Conservation (phyloP, 1,284 basidiomycete species). For the Neonothopanus nambi region DNA sequence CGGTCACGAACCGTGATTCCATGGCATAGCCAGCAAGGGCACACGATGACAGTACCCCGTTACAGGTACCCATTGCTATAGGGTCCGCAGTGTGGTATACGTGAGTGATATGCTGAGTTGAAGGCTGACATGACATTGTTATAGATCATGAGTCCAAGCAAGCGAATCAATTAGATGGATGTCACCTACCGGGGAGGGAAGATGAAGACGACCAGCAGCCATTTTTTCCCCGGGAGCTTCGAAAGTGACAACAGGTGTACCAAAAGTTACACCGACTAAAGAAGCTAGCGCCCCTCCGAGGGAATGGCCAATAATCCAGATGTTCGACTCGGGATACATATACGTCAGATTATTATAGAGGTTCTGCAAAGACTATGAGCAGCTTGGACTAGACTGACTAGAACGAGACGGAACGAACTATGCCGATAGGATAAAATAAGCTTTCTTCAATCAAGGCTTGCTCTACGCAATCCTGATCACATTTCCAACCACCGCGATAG, state of each 20-base stretch:
- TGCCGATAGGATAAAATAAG: conserved; percentile 87
- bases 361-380: conserved; percentile 50
- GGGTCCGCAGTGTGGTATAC: conserved; percentile 89
- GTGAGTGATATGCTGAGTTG: conserved; percentile 75
- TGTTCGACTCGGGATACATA: conserved; percentile 89
- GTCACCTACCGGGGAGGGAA: conserved; percentile 73
- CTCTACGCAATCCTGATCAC: conserved; percentile 84
- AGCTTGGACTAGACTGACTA: not conserved
- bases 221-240: conserved; percentile 92
- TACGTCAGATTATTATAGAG: conserved; percentile 93
- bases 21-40: conserved; percentile 76
- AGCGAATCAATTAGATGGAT: not conserved
- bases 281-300: conserved; percentile 85
- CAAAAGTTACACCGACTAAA: conserved; percentile 82
- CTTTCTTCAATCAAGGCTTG: conserved; percentile 79
- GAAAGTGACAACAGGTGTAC: conserved; percentile 87
- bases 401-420: conserved; percentile 46
- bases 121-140: conserved; percentile 48
- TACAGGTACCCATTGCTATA: conserved; percentile 83
- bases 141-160: not conserved
- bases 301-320: conserved; percentile 94
- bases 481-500: conserved; percentile 80
- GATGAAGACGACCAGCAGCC: conserved; percentile 83
- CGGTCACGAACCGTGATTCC: conserved; percentile 59
- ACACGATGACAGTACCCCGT: conserved; percentile 73